A percentile compares a stretch with the other conserved stretches of the same genome.
phyloP scores from a whole-genome alignment of 2,329 filamentous ascomycete species.

The Diplodia seriata region DNA sequence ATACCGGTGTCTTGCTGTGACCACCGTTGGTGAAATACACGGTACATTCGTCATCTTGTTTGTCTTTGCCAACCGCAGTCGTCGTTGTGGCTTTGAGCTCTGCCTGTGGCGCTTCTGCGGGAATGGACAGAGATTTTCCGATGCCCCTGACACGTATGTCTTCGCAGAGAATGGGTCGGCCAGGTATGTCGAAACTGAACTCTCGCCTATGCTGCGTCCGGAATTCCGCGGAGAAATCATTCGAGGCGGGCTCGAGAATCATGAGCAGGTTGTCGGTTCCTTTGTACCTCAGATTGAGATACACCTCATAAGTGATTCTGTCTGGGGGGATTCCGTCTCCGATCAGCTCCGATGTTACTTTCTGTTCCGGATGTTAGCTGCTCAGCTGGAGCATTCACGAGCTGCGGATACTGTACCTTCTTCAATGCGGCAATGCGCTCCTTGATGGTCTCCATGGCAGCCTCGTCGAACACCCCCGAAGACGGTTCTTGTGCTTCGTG shows the following conservation, averaged over 20 bases:
- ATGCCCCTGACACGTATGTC: constrained; percentile 44
- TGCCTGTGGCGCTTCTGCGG: constrained; percentile 34
- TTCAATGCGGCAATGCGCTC: constrained; percentile 74
- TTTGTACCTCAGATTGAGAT: constrained; percentile 54
- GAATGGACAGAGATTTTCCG: constrained; percentile 34
- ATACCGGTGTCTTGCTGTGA: constrained; percentile 37
- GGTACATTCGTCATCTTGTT: constrained; percentile 14
- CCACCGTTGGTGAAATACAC: constrained; percentile 41
- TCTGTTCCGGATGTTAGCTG: constrained; percentile 42
- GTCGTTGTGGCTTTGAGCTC: constrained; percentile 12
- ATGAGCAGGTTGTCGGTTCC: constrained; percentile 56
- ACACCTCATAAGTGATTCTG: constrained; percentile 42
- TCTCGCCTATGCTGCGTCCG: constrained; percentile 49
- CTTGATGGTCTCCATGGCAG: constrained; percentile 56
- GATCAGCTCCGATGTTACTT: constrained; percentile 64
- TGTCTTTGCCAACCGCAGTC: background rate
- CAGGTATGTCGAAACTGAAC: constrained; percentile 51
- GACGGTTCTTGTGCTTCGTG: constrained; percentile 51
- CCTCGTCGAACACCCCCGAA: constrained; percentile 40
- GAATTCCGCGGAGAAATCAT: constrained; percentile 47
- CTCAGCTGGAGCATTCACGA: background rate
- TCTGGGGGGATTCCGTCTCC: constrained; percentile 69
- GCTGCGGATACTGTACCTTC: constrained; percentile 40
- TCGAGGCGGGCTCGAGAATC: constrained; percentile 44
- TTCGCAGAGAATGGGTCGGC: constrained; percentile 45